Base-by-base conservation (phyloP, 495 filamentous ascomycete species). In the Penicillium maclennaniae region DNA sequence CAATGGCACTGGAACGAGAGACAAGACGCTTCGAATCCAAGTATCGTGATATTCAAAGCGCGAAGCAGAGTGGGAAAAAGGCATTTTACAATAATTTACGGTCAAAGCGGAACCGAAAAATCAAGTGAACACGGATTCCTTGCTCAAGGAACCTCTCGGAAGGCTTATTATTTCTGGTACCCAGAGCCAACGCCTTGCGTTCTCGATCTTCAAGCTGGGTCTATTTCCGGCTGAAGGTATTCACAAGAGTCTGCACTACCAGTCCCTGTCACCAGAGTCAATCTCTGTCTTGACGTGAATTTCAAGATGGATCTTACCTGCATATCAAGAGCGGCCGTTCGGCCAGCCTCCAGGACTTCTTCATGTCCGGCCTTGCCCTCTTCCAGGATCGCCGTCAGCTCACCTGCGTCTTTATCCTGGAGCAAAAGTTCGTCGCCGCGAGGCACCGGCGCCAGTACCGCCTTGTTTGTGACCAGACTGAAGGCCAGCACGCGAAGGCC, bases 391-490 rank as follows among this genome's bases (percentile, higher is more conserved):
- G 71, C 71, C 21, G 72, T 77, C 26, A 91, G 62, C 51, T 85
- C 80, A 28, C 67, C 61, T 38, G 62, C 69, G 43, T 58, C 69
- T 56, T 70, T 66, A 4, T 57, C 66, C 40, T 78, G 68, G 26
- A 82, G 53, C 16, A 66, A 41, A 26, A 65, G n/a, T 12, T 79
- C 74, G 61, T 89, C 81, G 10, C 87, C 87, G 31, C 80, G 73
- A 20, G 84, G 78, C 0, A 78, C 83, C 5, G 83, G 74, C 43
- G 85, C 80, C 34, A 88, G 64, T 8, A 91, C 84, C 3, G 83
- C 81, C 9, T 72, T 81, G 62, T 91, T 91, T 16, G 87, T 91
- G n/a, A 91, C 86, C 20, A 91, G 69, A 53, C 86, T 89, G 55
- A 89, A 78, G 28, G 86, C 87, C 39, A 89, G 63, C n/a, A 90